phyloP scores from a whole-genome alignment of 495 filamentous ascomycete species.

The Evansstolkia leycettana region DNA sequence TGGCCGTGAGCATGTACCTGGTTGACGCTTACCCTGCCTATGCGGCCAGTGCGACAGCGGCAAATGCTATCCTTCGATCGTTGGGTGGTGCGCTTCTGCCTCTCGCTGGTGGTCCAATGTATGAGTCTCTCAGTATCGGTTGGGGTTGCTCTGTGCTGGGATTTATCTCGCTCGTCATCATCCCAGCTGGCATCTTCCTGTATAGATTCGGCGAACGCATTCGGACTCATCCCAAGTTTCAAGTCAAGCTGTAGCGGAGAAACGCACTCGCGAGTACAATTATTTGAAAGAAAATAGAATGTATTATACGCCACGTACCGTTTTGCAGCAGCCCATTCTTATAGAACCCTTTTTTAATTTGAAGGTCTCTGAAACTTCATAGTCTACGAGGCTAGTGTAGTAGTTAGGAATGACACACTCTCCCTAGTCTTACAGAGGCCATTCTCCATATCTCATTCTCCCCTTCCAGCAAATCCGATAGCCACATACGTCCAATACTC shows the following conservation, averaged over 20 bases:
- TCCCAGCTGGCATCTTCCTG: slow-evolving; percentile 24
- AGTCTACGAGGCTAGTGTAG: no score
- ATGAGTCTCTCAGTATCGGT: slow-evolving; percentile 24
- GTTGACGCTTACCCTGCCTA: slow-evolving; percentile 56
- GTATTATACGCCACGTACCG: no score
- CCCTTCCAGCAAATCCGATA: no score
- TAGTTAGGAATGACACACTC: no score
- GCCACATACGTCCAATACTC: no score
- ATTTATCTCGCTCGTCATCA: slow-evolving; percentile 32
- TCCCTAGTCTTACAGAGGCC: no score
- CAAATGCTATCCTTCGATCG: slow-evolving; percentile 42
- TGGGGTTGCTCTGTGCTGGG: slow-evolving; percentile 37
- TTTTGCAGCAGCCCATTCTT: no score
- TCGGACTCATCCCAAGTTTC: background rate
- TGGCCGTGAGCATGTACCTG: slow-evolving; percentile 45
- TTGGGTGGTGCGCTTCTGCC: slow-evolving; percentile 47
- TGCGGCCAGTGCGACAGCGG: slow-evolving; percentile 57
- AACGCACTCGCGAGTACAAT: no score
- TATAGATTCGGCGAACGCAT: slow-evolving; percentile 22
- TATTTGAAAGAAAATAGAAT: no score
- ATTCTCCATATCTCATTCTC: no score
- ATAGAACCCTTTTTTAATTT: no score
- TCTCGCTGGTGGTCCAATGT: slow-evolving; percentile 31
- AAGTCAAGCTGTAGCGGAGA: background rate
- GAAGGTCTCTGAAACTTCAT: no score